Conservation (phyloP, 208 protist species). For the Trypanosoma platydactyli region DNA sequence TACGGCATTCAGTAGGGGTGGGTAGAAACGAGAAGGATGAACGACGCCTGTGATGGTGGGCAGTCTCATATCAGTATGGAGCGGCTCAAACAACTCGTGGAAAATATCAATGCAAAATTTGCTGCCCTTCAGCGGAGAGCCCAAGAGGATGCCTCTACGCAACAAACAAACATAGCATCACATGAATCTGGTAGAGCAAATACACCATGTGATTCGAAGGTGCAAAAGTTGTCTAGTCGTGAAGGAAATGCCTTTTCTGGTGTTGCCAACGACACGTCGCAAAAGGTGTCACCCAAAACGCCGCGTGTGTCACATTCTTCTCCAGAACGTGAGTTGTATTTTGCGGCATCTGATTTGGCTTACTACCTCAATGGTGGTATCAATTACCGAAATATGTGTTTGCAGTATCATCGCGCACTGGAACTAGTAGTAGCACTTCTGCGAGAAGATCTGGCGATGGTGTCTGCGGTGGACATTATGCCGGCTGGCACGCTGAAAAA, state of each 20-base stretch:
- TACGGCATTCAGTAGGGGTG: not conserved
- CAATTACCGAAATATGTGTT: conserved; percentile 70
- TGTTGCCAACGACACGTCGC: not conserved
- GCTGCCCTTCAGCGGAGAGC: conserved; percentile 6
- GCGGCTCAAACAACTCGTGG: conserved; percentile 17
- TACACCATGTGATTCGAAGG: not conserved
- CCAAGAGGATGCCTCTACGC: no score
- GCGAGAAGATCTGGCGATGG: conserved; percentile 49
- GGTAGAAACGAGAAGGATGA: not conserved
- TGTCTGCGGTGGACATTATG: conserved; percentile 33
- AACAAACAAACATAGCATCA: not conserved
- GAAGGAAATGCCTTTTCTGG: not conserved
- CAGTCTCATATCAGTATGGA: conserved; percentile 5
- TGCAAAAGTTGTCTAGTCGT: not conserved
- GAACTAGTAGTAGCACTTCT: conserved; percentile 54
- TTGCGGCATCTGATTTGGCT: conserved; percentile 66
- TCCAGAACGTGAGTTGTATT: conserved; percentile 69
- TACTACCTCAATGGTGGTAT: conserved; percentile 76
- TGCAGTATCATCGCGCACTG: conserved; percentile 48
- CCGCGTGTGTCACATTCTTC: conserved; percentile 30
- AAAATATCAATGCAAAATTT: conserved; percentile 21
- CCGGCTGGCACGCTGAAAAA: conserved; percentile 20
- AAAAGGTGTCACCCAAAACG: not conserved
- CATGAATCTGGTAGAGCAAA: not conserved
- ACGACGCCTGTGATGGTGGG: not conserved